These are phyloP conservation scores for Agrocybe praecox DNA, from an alignment of 768 basidiomycete species.

Conservation along the genomic window DNA sequence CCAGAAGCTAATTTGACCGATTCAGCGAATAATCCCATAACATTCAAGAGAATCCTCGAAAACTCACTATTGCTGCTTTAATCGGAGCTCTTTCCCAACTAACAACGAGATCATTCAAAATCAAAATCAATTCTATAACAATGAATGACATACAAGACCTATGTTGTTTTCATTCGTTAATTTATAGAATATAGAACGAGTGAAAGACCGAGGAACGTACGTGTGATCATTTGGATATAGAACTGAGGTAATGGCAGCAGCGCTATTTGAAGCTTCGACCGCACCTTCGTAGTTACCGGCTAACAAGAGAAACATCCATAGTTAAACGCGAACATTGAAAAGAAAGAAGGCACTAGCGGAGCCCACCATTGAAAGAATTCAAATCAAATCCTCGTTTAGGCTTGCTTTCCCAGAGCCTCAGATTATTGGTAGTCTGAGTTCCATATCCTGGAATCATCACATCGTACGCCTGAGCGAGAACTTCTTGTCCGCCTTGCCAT, in stretches of 20 bases:
- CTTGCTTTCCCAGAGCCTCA: constrained; percentile 83
- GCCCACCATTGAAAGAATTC: constrained; percentile 89
- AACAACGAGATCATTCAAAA: neutral
- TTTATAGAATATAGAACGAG: constrained; percentile 3
- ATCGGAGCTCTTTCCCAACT: constrained; percentile 86
- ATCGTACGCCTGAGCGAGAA: constrained; percentile 92
- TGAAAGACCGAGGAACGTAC: constrained; percentile 32
- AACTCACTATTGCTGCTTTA: constrained; percentile 89
- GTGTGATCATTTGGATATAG: constrained; percentile 96
- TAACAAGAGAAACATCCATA: constrained; percentile 28
- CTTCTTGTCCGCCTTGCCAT: constrained; percentile 93
- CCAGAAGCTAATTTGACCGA: constrained; percentile 77
- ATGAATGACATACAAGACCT: constrained; percentile 44
- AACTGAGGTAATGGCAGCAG: constrained; percentile 92
- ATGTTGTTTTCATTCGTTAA: neutral
- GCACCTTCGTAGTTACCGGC: constrained; percentile 94
- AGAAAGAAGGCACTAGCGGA: neutral
- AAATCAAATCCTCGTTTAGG: constrained; percentile 92
- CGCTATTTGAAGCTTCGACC: constrained; percentile 86
- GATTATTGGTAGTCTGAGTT: constrained; percentile 88
- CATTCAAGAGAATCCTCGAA: too few species aligned
- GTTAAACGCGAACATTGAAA: too few species aligned
- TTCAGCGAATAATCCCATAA: too few species aligned
- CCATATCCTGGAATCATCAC: constrained; percentile 90
- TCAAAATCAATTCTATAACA: neutral